Evolutionary conservation across 108 stramenopile genomes (phyloP).

Genomic region (Phaeodactylum tricornutum): DNA sequence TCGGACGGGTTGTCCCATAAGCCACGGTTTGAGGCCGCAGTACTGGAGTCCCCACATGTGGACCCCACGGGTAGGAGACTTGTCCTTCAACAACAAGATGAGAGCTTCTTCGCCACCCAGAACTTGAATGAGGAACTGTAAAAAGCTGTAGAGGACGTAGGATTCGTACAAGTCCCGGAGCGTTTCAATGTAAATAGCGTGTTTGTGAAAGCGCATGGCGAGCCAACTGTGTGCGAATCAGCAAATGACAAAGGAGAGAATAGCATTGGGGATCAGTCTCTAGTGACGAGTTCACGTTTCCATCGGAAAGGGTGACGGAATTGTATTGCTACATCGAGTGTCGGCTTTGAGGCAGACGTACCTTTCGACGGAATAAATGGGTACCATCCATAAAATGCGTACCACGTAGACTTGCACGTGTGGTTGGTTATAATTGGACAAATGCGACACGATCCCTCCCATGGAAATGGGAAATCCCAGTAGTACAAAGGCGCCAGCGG

Average conservation of each 20-base stretch:
- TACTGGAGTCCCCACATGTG: slow-evolving; percentile 78
- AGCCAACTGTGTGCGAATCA: slow-evolving; percentile 92
- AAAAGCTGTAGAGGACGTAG: slow-evolving; percentile 88
- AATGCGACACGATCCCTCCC: slow-evolving; percentile 73
- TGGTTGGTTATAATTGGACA: slow-evolving; percentile 88
- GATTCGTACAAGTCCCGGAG: slow-evolving; percentile 81
- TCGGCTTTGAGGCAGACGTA: too few relatives aligned
- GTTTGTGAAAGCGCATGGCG: slow-evolving; percentile 66
- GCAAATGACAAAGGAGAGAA: slow-evolving; percentile 2
- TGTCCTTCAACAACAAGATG: slow-evolving; percentile 80
- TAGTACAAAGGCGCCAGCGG: slow-evolving; percentile 81
- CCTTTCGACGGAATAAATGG: slow-evolving; percentile 73
- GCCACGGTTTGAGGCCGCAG: slow-evolving; percentile 84
- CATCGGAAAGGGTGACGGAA: too few relatives aligned
- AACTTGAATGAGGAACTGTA: slow-evolving; percentile 86
- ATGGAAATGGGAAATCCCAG: slow-evolving; percentile 85
- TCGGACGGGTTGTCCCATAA: slow-evolving; percentile 83
- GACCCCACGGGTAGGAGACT: slow-evolving; percentile 74
- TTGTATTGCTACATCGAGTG: too few relatives aligned
- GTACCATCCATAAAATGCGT: slow-evolving; percentile 89
- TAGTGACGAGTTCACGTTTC: too few relatives aligned
- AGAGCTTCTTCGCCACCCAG: slow-evolving; percentile 85
- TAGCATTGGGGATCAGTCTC: background rate
- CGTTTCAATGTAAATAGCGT: slow-evolving; percentile 80
- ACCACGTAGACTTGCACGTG: slow-evolving; percentile 79